Percentiles rank a stretch among this genome's conserved stretches.
Evolutionary conservation across 352 stramenopile genomes (phyloP).

Genomic region (Elongisporangium anandrum): DNA sequence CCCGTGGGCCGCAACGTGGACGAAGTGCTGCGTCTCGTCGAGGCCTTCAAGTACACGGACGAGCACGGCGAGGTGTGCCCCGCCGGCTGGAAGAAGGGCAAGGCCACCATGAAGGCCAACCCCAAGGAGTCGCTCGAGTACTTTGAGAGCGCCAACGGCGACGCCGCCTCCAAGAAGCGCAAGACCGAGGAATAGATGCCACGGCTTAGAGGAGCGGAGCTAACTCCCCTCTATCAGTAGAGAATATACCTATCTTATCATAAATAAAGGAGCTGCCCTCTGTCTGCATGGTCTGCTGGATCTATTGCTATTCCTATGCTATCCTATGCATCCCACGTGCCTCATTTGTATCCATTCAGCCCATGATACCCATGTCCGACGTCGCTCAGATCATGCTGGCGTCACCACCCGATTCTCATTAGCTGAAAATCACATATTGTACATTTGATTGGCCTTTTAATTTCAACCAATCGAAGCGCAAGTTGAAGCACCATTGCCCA

Average conservation of each 20-base stretch:
- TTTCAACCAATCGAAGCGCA: neutral
- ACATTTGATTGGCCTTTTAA: neutral
- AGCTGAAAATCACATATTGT: neutral
- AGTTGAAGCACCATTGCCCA: neutral
- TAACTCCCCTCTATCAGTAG: too few relatives aligned
- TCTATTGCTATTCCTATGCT: too few relatives aligned
- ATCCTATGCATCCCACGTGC: too few relatives aligned
- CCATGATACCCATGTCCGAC: too few relatives aligned
- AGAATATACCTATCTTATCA: too few relatives aligned
- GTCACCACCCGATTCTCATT: neutral
- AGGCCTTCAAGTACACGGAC: slow-evolving; percentile 91
- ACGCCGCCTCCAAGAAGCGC: slow-evolving; percentile 2
- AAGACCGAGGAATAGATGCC: slow-evolving; percentile 3
- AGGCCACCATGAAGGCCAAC: slow-evolving; percentile 83
- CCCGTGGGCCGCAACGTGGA: slow-evolving; percentile 88
- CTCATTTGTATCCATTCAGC: too few relatives aligned
- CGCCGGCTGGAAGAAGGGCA: slow-evolving; percentile 90
- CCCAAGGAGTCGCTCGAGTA: slow-evolving; percentile 74
- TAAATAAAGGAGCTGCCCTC: too few relatives aligned
- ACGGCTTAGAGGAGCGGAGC: too few relatives aligned
- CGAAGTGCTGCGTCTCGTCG: slow-evolving; percentile 87
- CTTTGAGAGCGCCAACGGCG: slow-evolving; percentile 35
- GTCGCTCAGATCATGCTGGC: too few relatives aligned
- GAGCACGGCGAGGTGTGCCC: slow-evolving; percentile 90
- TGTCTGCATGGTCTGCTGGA: too few relatives aligned